Evolutionary conservation across 2,329 filamentous ascomycete genomes (phyloP).

Genomic region (Ophiosphaerella korrae): DNA sequence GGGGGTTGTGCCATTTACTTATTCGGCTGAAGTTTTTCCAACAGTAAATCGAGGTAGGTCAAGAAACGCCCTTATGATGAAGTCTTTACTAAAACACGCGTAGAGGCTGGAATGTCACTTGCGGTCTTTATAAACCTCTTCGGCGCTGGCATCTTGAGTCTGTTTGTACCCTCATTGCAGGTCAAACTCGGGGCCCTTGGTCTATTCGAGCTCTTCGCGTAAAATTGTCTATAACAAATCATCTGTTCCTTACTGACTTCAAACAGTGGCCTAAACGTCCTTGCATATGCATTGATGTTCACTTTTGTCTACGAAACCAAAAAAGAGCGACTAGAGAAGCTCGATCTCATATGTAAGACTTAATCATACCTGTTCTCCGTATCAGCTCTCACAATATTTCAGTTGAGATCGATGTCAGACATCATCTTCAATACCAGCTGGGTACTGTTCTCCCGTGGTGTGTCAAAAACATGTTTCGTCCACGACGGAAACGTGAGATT

Average conservation of each 20-base stretch:
- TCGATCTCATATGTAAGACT: background rate
- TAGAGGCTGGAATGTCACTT: background rate
- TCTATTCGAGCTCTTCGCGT: background rate
- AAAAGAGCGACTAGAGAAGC: background rate
- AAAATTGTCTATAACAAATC: background rate
- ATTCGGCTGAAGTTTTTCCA: background rate
- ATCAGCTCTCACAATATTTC: too few relatives aligned
- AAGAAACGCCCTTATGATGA: background rate
- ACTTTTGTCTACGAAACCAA: background rate
- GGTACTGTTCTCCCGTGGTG: too few relatives aligned
- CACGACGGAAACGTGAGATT: too few relatives aligned
- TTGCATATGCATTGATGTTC: background rate
- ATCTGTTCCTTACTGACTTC: background rate
- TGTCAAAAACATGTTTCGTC: too few relatives aligned
- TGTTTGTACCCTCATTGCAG: background rate
- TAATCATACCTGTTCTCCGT: too few relatives aligned
- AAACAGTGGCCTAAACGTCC: background rate
- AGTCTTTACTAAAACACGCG: background rate
- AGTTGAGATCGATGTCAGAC: too few relatives aligned
- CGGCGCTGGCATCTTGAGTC: background rate
- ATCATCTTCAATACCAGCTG: too few relatives aligned
- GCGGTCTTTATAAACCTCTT: background rate
- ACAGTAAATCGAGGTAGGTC: background rate
- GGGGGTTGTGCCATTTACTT: background rate
- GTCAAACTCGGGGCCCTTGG: background rate